A percentile compares a stretch with the other conserved stretches of the same genome.
Evolutionary conservation across 768 basidiomycete species (phyloP).

Genomic region (Trametes cingulata): DNA sequence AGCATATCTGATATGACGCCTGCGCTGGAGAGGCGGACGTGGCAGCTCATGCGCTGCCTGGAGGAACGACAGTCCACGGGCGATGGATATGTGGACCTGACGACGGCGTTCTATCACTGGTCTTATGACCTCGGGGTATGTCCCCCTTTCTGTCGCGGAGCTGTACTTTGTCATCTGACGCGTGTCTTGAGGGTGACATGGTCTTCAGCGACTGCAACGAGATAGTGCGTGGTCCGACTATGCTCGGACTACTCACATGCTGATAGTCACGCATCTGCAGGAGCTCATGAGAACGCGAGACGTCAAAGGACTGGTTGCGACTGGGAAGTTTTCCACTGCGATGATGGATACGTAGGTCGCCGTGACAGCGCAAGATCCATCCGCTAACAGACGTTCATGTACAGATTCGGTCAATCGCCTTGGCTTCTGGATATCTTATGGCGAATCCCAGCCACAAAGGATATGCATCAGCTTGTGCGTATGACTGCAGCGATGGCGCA

Average conservation of each 20-base stretch:
- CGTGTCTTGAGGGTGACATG: no score
- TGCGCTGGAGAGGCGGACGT: slow-evolving; percentile 15
- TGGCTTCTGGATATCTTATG: slow-evolving; percentile 35
- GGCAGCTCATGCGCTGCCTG: slow-evolving; percentile 17
- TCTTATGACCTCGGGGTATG: slow-evolving; percentile 31
- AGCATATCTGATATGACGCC: no score
- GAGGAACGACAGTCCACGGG: slow-evolving; percentile 3
- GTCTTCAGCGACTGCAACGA: slow-evolving; percentile 22
- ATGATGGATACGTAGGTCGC: slow-evolving; percentile 23
- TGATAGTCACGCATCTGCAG: slow-evolving; percentile 6
- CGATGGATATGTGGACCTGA: slow-evolving; percentile 23
- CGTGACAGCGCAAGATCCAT: no score
- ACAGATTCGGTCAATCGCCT: slow-evolving; percentile 34
- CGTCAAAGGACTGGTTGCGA: slow-evolving; percentile 22
- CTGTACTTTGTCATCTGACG: no score
- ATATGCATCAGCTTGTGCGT: slow-evolving; percentile 20
- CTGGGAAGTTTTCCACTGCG: slow-evolving; percentile 27
- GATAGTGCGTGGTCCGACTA: slow-evolving; percentile 8
- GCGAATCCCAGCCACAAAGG: slow-evolving; percentile 28
- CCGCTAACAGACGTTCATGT: no score
- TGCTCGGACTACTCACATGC: no score
- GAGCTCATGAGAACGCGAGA: slow-evolving; percentile 30
- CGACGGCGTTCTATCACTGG: slow-evolving; percentile 23
- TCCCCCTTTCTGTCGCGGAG: no score
- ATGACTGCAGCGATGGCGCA: slow-evolving; percentile 19